A percentile compares a stretch with the other conserved stretches of the same genome.
Evolutionary conservation across 306 rosid genomes (phyloP).

Genomic region (Chamaecrista fasciculata): DNA sequence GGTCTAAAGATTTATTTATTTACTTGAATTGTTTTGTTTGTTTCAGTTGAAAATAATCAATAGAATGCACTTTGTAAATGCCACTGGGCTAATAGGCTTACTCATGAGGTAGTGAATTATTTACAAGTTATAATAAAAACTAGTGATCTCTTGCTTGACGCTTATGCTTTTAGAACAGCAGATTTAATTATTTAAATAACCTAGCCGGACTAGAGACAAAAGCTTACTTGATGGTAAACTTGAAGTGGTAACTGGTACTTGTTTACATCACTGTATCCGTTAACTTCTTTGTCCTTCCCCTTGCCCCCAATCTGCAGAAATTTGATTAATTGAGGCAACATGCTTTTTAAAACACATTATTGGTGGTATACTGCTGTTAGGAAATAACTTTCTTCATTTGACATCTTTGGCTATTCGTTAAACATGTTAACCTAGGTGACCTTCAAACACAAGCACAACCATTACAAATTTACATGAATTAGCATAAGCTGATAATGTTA

Average conservation of each 20-base stretch:
- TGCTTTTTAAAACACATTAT: conserved; percentile 13
- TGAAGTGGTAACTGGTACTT: background rate
- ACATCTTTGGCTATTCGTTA: too few relatives aligned
- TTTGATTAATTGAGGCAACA: background rate
- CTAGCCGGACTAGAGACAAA: background rate
- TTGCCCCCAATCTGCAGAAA: background rate
- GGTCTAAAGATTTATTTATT: background rate
- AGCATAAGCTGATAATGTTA: conserved; percentile 23
- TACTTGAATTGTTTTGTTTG: too few relatives aligned
- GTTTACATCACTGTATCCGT: background rate
- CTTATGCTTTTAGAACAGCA: background rate
- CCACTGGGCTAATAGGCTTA: background rate
- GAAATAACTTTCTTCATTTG: background rate
- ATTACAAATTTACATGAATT: conserved; percentile 4
- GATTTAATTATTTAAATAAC: background rate
- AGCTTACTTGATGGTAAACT: background rate
- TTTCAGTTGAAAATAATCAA: conserved; percentile 13
- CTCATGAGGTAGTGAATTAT: background rate
- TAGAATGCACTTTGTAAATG: conserved; percentile 17
- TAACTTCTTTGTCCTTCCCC: background rate
- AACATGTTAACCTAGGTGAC: too few relatives aligned
- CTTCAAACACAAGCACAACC: background rate
- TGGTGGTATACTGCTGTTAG: conserved; percentile 11
- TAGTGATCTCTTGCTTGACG: conserved; percentile 9
- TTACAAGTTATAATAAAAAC: conserved; percentile 7